Evolutionary conservation across 306 rosid species (phyloP), one percentile per base, ranked within the genome.

Genomic region (Echinosophora koreensis): DNA sequence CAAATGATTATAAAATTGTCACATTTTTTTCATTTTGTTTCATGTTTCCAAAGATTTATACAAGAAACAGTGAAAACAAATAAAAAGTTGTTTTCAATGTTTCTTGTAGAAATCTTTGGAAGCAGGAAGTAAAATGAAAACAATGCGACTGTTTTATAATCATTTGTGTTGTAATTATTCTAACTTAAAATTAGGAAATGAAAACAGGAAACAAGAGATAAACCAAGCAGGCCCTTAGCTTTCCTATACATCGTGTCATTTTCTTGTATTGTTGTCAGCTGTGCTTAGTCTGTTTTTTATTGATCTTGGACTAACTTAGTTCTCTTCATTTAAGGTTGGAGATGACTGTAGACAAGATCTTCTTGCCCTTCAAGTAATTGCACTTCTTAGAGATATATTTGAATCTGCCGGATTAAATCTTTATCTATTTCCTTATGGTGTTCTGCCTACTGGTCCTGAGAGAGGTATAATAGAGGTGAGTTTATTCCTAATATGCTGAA

Each of bases 331-430:
- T 28, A 69, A 92, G 99, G 97, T 92, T 74, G 99, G 99, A 88
- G 99, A 95, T 84, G 99, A 95, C 86, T 95, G 99, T 85, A 90
- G 99, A 73, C 99, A 95, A 88, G 99, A 95, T 82, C 97, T 95
- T 81, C 97, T 95, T 77, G 99, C 99, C 77, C 97, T 95, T 85
- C 99, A 95, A 92, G 97, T 95, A 76, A 95, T 95, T 81, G 51
- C 99, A 18, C 96, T 95, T 74, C 96, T 95, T 63, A 86, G 99
- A 84, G 99, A 92, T 88, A 86, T 92, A 85, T 95, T 92, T 90
- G 86, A 85, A 88, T 93, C 99, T 4, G 91, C 90, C 72, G 99
- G 99, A 73, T 30, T 95, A 79, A 87, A 95, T 77, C 97, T 95
- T 66, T 95, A 92, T 85, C 78, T 95, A 70, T 95, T 80, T 86